A percentile compares a stretch with the other conserved stretches of the same genome.
Evolutionary conservation across 495 filamentous ascomycete genomes (phyloP).

Genomic region (Hamigera avellanea): DNA sequence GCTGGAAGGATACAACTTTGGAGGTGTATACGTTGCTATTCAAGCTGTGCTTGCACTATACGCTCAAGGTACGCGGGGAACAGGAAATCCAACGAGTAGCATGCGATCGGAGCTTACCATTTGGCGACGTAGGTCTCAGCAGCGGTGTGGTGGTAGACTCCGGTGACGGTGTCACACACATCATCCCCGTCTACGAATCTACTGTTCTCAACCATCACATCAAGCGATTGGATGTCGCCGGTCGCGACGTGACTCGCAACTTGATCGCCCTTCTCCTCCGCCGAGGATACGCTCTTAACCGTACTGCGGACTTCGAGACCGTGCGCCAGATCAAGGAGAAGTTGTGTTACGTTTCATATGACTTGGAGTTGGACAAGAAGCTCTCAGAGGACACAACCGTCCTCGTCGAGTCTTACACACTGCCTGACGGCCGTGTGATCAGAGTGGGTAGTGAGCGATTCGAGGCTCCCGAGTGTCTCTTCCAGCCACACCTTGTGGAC

Average conservation of each 20-base stretch:
- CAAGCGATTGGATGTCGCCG: conserved; percentile 83
- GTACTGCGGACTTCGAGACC: conserved; percentile 98
- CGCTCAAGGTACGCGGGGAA: conserved; percentile 60
- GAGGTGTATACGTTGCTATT: conserved; percentile 96
- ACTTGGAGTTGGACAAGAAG: conserved; percentile 89
- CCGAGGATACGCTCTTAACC: conserved; percentile 92
- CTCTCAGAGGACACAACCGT: conserved; percentile 97
- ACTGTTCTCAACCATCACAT: conserved; percentile 97
- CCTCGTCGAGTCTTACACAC: conserved; percentile 90
- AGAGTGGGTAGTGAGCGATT: conserved; percentile 93
- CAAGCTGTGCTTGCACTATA: conserved; percentile 96
- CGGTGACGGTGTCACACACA: conserved; percentile 95
- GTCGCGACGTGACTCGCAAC: conserved; percentile 93
- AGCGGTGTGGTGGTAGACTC: conserved; percentile 97
- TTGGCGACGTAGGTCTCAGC: conserved; percentile 54
- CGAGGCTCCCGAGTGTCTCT: conserved; percentile 95
- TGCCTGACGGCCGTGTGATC: conserved; percentile 93
- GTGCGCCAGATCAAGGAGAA: conserved; percentile 99
- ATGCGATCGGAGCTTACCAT: no score
- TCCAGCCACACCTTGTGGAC: conserved; percentile 97
- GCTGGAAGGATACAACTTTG: conserved; percentile 94
- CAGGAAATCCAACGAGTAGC: background rate
- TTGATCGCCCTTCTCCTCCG: conserved; percentile 91
- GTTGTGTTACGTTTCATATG: conserved; percentile 98
- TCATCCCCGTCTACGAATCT: conserved; percentile 96